Base-by-base conservation (phyloP, 2,329 filamentous ascomycete genomes). In the Chaetomium strumarium region DNA sequence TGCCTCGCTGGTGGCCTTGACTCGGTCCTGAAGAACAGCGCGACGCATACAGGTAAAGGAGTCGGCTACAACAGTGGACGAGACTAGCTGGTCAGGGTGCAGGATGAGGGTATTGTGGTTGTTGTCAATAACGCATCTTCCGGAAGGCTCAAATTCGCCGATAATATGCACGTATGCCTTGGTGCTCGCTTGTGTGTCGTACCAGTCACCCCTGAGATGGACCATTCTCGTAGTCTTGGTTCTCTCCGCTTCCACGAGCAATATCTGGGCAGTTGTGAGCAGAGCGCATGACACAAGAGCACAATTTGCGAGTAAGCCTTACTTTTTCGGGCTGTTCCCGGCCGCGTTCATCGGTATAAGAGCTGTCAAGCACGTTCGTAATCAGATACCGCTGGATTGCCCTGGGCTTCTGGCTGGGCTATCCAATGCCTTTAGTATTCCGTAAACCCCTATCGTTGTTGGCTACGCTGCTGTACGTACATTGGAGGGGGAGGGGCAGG, bases 11-110 rank as follows among this genome's bases (percentile, higher is more conserved):
- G 90, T 92, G 9, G 90, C 89, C 69, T 97, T 97, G 62, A 99
- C 86, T 31, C 93, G 85, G 67, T 99, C 92, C 68, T 97, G 91
- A 24, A 99, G 79, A 1, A 97, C 92, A 30, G 93, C 90, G 58
- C 92, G 86, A 16, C 93, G 86, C 66, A 88, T 85, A 66, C 93
- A 99, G 20, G 84, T 85, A 66, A 97, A 96, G 0, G 93, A 96
- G 68, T 99, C 93, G n/a, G 90, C 91, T 40, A 99, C 87, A 5
- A 95, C 90, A 0, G 93, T 97, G 2, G 93, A 87, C 2, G 93
- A 97, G 49, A 99, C 86, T 33, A 99, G 79, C 70, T 97, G 91
- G 64, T 99, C 93, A 0, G 93, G 93, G 64, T 99, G 91, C 13
- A 99, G 72, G 52, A 99, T 90, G 46, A 99, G 74, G 68, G 97